Conservation (phyloP, 768 basidiomycete genomes). For the Leccinum boreale region DNA sequence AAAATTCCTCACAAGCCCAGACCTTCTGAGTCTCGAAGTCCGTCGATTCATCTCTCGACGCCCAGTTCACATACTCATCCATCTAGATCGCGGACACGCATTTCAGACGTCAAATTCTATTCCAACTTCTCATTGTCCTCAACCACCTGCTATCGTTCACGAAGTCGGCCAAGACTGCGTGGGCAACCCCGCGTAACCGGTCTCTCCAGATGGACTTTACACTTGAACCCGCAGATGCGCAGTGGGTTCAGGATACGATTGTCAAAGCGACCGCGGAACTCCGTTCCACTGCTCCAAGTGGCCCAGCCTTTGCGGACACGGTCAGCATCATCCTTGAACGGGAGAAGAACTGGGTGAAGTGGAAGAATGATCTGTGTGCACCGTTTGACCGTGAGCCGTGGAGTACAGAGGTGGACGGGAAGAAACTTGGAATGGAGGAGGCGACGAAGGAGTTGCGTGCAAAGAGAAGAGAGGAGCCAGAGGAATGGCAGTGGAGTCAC, state of each 20-base stretch:
- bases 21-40: constrained; percentile 86
- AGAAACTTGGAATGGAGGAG: constrained; percentile 57
- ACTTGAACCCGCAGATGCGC: constrained; percentile 59
- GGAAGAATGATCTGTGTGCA: constrained; percentile 82
- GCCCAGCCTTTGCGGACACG: constrained; percentile 73
- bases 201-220: constrained; percentile 85
- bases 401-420: constrained; percentile 45
- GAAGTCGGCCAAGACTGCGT: constrained; percentile 56
- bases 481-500: constrained; percentile 60
- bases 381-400: constrained; percentile 77
- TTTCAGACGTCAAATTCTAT: constrained; percentile 90
- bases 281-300: constrained; percentile 74
- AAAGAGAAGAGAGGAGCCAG: constrained; percentile 54
- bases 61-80: constrained; percentile 10
- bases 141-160: constrained; percentile 75
- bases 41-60: constrained; percentile 16
- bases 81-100: constrained; percentile 81
- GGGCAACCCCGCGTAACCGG: constrained; percentile 64
- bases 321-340: constrained; percentile 69
- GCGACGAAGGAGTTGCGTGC: constrained; percentile 51
- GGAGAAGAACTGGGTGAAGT: constrained; percentile 87
- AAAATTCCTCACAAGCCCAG: constrained; percentile 87
- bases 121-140: constrained; percentile 79
- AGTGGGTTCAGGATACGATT: constrained; percentile 75
- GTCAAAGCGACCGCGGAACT: constrained; percentile 53